Conservation (phyloP, 495 filamentous ascomycete species). For the Trichoderma reesei region DNA sequence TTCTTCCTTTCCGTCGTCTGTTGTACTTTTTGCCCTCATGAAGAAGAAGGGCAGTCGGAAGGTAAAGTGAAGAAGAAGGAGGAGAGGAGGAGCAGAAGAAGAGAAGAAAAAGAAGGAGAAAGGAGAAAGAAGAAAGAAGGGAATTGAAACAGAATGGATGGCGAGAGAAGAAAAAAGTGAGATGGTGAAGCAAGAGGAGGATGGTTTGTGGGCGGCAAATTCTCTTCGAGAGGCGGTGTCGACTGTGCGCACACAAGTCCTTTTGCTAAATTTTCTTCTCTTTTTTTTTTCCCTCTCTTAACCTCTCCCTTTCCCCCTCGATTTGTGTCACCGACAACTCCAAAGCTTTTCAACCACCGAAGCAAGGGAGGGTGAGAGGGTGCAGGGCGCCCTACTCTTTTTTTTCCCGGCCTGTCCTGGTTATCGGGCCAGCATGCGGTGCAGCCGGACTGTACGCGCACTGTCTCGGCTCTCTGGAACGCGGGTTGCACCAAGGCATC, state of each 20-base stretch:
- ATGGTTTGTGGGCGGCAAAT: background rate
- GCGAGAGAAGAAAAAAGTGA: background rate
- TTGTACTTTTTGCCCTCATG: background rate
- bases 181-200: background rate
- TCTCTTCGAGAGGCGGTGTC: background rate
- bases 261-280: background rate
- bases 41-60: background rate
- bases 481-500: background rate
- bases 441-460: background rate
- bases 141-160: no score
- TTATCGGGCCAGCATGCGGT: background rate
- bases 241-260: background rate
- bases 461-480: background rate
- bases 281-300: background rate
- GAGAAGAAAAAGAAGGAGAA: no score
- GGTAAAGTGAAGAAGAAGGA: background rate
- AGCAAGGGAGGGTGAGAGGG: slow-evolving; percentile 3
- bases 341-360: background rate
- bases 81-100: no score
- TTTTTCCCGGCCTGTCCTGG: background rate
- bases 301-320: background rate
- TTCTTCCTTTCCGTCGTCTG: background rate
- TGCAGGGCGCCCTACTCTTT: background rate
- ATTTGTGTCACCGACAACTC: slow-evolving; percentile 8
- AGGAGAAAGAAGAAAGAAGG: background rate